Conservation (phyloP, 164 flowering plant genomes). For the Liquidambar formosana region DNA sequence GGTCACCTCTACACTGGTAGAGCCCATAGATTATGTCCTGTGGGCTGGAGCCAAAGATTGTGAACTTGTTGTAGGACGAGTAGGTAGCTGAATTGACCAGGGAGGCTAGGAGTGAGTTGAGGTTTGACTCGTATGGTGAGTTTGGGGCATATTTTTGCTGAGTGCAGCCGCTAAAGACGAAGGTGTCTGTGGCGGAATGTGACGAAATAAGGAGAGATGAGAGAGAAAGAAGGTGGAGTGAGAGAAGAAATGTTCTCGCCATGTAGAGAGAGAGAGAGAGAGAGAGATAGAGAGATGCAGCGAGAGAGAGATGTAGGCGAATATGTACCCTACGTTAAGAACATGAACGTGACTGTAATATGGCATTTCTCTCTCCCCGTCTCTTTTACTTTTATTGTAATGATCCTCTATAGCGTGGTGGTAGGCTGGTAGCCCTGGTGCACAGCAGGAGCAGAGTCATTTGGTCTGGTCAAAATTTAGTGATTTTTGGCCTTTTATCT, state of each 20-base stretch:
- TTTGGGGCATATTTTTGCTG: slow-evolving; percentile 47
- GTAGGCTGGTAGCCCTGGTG: too few relatives aligned
- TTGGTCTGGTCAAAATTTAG: too few relatives aligned
- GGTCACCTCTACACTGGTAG: slow-evolving; percentile 89
- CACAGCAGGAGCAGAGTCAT: too few relatives aligned
- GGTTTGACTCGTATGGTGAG: slow-evolving; percentile 61
- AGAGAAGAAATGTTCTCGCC: slow-evolving; percentile 18
- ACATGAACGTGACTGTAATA: background rate
- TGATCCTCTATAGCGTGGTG: too few relatives aligned
- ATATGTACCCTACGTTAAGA: background rate
- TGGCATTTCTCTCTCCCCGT: too few relatives aligned
- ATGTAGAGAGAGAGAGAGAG: slow-evolving; percentile 16
- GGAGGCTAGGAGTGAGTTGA: slow-evolving; percentile 87
- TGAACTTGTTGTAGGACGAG: slow-evolving; percentile 78
- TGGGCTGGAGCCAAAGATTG: slow-evolving; percentile 47
- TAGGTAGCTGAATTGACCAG: slow-evolving; percentile 85
- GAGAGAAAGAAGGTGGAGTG: slow-evolving; percentile 18
- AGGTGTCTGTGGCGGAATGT: slow-evolving; percentile 37
- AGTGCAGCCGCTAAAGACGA: slow-evolving; percentile 85
- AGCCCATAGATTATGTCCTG: slow-evolving; percentile 69
- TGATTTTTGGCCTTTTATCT: too few relatives aligned
- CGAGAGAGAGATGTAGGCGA: background rate
- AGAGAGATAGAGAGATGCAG: slow-evolving; percentile 4
- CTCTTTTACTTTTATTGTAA: too few relatives aligned
- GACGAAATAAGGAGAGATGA: slow-evolving; percentile 14